phyloP scores from a whole-genome alignment of 371 early-diverging fungal genomes.

The Mucor racemosus region DNA sequence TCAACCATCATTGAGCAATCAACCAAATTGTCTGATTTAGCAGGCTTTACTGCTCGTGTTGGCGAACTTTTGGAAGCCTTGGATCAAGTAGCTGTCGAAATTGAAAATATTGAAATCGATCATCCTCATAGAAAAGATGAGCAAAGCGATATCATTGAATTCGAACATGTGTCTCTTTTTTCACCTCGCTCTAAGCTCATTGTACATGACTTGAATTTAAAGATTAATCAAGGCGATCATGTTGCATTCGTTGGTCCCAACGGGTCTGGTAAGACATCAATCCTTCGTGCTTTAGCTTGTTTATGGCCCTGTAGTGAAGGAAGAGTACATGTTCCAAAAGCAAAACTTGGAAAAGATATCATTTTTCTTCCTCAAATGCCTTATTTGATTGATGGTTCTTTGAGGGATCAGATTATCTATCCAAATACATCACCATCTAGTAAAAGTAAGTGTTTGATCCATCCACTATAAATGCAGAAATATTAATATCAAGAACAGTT shows the following conservation, averaged over 20 bases:
- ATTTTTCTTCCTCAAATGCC: constrained; percentile 74
- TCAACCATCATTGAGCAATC: constrained; percentile 77
- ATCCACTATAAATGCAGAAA: too few species aligned
- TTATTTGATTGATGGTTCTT: constrained; percentile 69
- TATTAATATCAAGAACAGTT: constrained; percentile 26
- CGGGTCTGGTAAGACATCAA: constrained; percentile 71
- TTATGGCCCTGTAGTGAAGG: constrained; percentile 71
- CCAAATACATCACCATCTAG: constrained; percentile 41
- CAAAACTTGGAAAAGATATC: constrained; percentile 42
- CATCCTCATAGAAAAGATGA: constrained; percentile 34
- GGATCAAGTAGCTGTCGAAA: constrained; percentile 51
- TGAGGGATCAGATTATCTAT: constrained; percentile 74
- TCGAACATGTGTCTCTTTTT: constrained; percentile 40
- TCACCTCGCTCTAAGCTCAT: constrained; percentile 45
- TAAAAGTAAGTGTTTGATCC: constrained; percentile 25
- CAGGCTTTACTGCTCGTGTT: constrained; percentile 88
- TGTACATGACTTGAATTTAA: constrained; percentile 52
- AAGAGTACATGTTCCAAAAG: constrained; percentile 32
- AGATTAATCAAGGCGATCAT: constrained; percentile 56
- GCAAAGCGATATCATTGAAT: constrained; percentile 33
- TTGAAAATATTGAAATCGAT: constrained; percentile 51
- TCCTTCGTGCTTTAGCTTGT: constrained; percentile 74
- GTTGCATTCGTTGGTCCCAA: constrained; percentile 76
- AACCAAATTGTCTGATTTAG: constrained; percentile 70
- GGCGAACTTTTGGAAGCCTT: constrained; percentile 79